Conservation (phyloP, 2,329 filamentous ascomycete species). For the Calonectria ilicicola region DNA sequence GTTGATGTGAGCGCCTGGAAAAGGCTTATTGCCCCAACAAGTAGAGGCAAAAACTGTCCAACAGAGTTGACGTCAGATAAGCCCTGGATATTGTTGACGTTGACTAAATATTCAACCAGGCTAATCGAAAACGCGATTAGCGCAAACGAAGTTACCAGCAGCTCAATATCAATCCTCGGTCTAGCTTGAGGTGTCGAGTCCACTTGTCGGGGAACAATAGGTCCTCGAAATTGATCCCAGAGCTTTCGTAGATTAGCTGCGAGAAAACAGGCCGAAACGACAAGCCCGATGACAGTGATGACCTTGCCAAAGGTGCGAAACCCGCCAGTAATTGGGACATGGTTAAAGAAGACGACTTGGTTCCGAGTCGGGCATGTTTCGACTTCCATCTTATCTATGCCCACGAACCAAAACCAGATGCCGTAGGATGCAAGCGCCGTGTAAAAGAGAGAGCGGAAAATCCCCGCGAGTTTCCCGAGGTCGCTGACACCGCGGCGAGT, state of each 20-base stretch:
- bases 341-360: not conserved
- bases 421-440: not conserved
- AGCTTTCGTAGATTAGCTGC: no score
- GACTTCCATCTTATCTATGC: not conserved
- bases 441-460: not conserved
- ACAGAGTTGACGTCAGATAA: not conserved
- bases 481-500: not conserved
- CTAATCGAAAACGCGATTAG: not conserved
- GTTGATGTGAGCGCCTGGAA: not conserved
- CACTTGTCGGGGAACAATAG: not conserved
- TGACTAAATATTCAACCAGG: not conserved
- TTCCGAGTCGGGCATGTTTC: not conserved
- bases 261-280: not conserved
- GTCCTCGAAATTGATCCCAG: not conserved
- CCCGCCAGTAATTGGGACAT: not conserved
- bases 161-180: not conserved
- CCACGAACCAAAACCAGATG: conserved; percentile 3
- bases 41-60: not conserved
- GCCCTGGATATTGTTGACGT: not conserved
- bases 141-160: not conserved
- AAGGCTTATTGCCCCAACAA: not conserved
- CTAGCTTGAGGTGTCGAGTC: no score
- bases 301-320: not conserved
- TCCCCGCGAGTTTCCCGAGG: not conserved
- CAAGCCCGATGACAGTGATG: not conserved